A percentile compares a stretch with the other conserved stretches of the same genome.
These are phyloP conservation scores for Pestalotiopsis sp. DNA, from an alignment of 2,329 filamentous ascomycete genomes.

Conservation along the genomic window DNA sequence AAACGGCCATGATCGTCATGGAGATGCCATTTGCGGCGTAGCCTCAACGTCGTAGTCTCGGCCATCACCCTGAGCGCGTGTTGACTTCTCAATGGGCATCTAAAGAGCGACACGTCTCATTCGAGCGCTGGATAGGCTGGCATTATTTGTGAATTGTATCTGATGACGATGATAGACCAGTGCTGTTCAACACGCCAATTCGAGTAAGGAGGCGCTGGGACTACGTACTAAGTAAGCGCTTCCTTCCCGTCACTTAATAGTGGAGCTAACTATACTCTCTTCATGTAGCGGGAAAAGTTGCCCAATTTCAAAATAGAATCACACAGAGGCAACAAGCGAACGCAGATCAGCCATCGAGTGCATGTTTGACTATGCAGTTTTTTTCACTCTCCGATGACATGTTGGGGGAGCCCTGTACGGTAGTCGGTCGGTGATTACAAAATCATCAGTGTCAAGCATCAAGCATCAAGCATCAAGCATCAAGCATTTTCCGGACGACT, in stretches of 20 bases:
- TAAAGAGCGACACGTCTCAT: background rate
- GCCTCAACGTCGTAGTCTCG: background rate
- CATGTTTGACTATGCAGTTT: background rate
- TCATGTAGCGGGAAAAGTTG: background rate
- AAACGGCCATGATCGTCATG: conserved; percentile 3
- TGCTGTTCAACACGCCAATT: background rate
- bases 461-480: background rate
- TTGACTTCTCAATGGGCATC: background rate
- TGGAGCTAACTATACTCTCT: background rate
- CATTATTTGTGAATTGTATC: too few relatives aligned
- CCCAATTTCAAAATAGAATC: background rate
- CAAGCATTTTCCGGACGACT: background rate
- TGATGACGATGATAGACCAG: too few relatives aligned
- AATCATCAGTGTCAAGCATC: background rate
- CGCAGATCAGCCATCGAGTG: too few relatives aligned
- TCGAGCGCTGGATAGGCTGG: background rate
- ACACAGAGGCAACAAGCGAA: background rate
- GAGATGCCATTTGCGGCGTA: background rate
- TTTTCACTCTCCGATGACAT: background rate
- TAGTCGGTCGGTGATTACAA: background rate
- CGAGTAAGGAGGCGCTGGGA: background rate
- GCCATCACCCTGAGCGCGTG: background rate
- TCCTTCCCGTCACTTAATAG: background rate
- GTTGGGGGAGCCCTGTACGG: background rate
- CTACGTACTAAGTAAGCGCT: background rate